Conservation (phyloP, 2,329 filamentous ascomycete species). For the Penicillium freii region DNA sequence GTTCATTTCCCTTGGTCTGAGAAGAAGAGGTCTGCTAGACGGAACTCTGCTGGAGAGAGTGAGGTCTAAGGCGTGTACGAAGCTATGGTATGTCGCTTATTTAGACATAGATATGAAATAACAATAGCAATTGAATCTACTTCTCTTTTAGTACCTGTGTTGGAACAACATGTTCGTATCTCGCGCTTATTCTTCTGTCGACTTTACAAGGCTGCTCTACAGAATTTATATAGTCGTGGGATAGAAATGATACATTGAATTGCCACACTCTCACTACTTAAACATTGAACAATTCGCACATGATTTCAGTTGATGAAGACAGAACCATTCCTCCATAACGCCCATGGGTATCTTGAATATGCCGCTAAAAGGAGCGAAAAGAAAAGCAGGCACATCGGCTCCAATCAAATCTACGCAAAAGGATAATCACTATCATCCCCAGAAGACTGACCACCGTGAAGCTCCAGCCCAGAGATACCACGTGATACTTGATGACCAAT, state of each 20-base stretch:
- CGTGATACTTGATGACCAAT: background rate
- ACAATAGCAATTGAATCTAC: background rate
- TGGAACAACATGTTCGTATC: too few species aligned
- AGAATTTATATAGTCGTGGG: background rate
- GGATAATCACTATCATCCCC: background rate
- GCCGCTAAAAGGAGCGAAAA: constrained; percentile 2
- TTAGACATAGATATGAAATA: background rate
- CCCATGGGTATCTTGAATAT: constrained; percentile 9
- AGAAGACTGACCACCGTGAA: background rate
- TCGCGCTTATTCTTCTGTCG: background rate
- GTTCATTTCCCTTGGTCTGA: constrained; percentile 28
- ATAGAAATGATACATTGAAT: background rate
- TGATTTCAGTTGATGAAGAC: background rate
- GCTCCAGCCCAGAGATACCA: background rate
- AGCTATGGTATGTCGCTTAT: background rate
- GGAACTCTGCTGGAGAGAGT: background rate
- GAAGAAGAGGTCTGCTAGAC: constrained; percentile 10
- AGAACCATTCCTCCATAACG: background rate
- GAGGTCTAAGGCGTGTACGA: background rate
- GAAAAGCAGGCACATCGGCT: background rate
- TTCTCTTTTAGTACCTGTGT: background rate
- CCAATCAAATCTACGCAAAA: background rate
- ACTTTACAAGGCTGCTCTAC: background rate
- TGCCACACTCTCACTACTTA: background rate
- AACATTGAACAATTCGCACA: background rate